Base-by-base conservation (phyloP, 1,284 basidiomycete species). In the Moesziomyces parantarcticus region DNA sequence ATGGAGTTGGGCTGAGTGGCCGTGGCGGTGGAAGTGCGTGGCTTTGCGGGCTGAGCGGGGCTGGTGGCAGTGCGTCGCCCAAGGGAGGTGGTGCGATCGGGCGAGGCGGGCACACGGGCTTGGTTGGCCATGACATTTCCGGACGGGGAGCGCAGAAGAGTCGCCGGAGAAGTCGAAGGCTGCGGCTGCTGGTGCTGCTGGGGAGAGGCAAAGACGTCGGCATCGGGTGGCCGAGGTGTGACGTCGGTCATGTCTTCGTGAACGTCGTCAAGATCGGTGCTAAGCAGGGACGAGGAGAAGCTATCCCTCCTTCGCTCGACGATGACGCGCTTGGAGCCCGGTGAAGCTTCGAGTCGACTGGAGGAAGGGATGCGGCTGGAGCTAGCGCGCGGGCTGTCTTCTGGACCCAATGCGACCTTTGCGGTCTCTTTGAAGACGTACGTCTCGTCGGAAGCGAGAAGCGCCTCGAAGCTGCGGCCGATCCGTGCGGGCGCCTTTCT, bases 371-470 rank as follows among this genome's bases (percentile, higher is more conserved):
- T 10, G 21, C 20, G 32, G 42, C 32, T 21, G 16, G 16, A 23
- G 26, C 32, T 20, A 48, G 45, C 26, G 25, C 40, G 41, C 34
- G 55, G 32, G 18, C 46, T 26, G n/a, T 60, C 60, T 21, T 58
- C 69, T 18, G 52, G 51, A 22, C 58, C 59, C 11, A 52, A 46
- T 9, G 65, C 67, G 18, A 67, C 29, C 22, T 56, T 69, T 32
- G 66, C 50, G 1, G 57, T 62, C 10, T 75, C 71, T 54, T 60
- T 71, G 5, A 76, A 42, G 23, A 74, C 61, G 47, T 64, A 71
- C 21, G 76, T 78, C 50, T 78, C 60, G 63, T 75, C 65, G 6
- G 72, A 75, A 3, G 65, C 66, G 20, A 78, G 69, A 23, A 77
- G 34, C 5, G 63, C 66, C 45, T 78, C 76, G 44, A 78, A 78